phyloP scores from a whole-genome alignment of 108 stramenopile genomes.

The Fragilariopsis cylindrus region DNA sequence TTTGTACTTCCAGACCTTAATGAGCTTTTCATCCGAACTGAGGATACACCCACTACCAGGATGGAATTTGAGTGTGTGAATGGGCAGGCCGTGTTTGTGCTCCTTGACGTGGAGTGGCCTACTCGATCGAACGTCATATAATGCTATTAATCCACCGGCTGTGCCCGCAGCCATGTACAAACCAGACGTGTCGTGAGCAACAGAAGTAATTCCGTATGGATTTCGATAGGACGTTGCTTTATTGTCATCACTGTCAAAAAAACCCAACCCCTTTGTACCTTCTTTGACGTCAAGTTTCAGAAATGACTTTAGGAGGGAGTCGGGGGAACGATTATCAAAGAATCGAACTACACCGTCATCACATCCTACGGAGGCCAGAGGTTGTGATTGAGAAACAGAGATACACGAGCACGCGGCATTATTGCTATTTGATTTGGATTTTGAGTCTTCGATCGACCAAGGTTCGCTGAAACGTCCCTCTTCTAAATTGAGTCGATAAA shows the following conservation, averaged over 20 bases:
- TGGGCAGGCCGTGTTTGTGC: conserved; percentile 96
- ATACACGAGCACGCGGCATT: conserved; percentile 55
- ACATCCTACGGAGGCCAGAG: conserved; percentile 81
- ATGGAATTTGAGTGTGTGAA: conserved; percentile 92
- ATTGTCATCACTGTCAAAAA: conserved; percentile 50
- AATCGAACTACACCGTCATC: conserved; percentile 90
- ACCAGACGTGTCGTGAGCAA: conserved; percentile 86
- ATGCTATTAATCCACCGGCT: conserved; percentile 81
- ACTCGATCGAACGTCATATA: conserved; percentile 95
- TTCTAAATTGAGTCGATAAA: conserved; percentile 95
- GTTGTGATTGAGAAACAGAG: conserved; percentile 63
- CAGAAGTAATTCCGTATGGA: conserved; percentile 76
- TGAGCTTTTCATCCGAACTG: conserved; percentile 89
- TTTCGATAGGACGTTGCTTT: conserved; percentile 14
- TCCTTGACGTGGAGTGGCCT: conserved; percentile 89
- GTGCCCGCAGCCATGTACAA: conserved; percentile 94
- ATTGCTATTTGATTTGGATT: conserved; percentile 23
- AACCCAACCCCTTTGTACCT: conserved; percentile 73
- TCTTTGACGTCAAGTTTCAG: conserved; percentile 76
- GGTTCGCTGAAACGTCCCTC: conserved; percentile 94
- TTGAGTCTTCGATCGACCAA: conserved; percentile 50
- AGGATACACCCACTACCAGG: conserved; percentile 70
- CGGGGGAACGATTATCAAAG: conserved; percentile 89
- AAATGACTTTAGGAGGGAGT: conserved; percentile 68
- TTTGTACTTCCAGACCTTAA: conserved; percentile 94